Evolutionary conservation across 176 grass and related monocot species (phyloP), one percentile per base, ranked within the genome.

Genomic region (Eragrostis curvula): DNA sequence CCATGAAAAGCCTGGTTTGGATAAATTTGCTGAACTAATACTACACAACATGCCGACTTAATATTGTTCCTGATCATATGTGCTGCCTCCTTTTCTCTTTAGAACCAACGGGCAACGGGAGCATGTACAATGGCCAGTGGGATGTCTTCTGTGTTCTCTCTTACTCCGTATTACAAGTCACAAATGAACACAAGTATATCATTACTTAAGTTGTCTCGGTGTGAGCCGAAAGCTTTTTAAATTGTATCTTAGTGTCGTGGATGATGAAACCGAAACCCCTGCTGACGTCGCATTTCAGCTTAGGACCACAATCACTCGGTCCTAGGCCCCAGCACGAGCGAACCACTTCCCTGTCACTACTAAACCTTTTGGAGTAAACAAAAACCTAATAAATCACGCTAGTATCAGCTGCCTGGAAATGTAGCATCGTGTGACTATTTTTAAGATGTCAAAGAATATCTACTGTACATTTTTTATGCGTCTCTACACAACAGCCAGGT

Each of bases 401-500:
- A 79, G 78, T 20, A 80, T 80, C 64, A 69, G 49, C n/a, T 2
- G 28, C 65, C 47, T 80, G 64, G 14, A 69, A 80, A 56, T 56
- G 48, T 69, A 69, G 64, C 78, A 80, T 80, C 78, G 14, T 44
- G 48, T 23, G 32, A 6, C 32, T 41, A 39, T 39, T 80, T 43
- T 50, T 52, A 16, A 17, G 21, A 40, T 46, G 10, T 28, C 28
- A 48, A 12, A 78, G 20, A 65, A 73, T 6, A 16, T 16, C 7
- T 3, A 42, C 5, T 5, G 15, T 5, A 8, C 39, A 23, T 39
- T 14, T 16, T 29, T 18, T 18, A 13, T 50, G 24, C 8, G 30
- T 24, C 39, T 44, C 17, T 4, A 30, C 57, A 59, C 49, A 62
- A 68, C 48, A 45, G 64, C 42, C 58, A 88, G 85, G 88, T 90